Evolutionary conservation across 164 flowering plant species (phyloP).

Genomic region (grape (Vitis vinifera)): DNA sequence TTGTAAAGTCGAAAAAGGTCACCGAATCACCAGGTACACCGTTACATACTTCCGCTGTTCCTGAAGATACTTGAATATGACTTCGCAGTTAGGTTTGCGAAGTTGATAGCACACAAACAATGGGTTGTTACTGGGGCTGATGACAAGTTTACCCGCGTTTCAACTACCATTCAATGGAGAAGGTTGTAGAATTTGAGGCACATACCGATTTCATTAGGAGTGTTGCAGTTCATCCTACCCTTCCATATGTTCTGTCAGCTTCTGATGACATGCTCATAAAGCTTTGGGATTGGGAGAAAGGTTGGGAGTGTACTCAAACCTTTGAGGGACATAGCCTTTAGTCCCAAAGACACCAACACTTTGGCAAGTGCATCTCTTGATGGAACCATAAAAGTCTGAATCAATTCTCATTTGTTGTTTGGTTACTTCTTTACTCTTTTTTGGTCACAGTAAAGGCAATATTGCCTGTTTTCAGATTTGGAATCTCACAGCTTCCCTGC

Average conservation of each 20-base stretch:
- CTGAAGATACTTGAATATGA: not conserved
- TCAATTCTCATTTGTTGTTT: not conserved
- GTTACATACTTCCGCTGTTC: too few species aligned
- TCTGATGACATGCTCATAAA: conserved; percentile 44
- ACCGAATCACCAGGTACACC: conserved; percentile 29
- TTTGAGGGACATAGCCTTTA: conserved; percentile 33
- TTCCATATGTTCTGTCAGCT: conserved; percentile 38
- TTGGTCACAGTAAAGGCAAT: too few species aligned
- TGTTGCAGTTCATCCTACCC: conserved; percentile 45
- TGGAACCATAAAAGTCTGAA: conserved; percentile 30
- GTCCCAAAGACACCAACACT: conserved; percentile 27
- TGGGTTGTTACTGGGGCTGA: conserved; percentile 43
- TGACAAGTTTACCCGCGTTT: conserved; percentile 36
- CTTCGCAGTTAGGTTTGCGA: conserved; percentile 29
- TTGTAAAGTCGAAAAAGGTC: conserved; percentile 28
- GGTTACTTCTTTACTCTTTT: too few species aligned
- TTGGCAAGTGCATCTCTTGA: conserved; percentile 41
- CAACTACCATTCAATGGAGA: conserved; percentile 29
- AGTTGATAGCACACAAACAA: conserved; percentile 29
- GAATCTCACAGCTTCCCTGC: conserved; percentile 38
- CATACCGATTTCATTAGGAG: conserved; percentile 40
- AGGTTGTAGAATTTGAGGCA: conserved; percentile 29
- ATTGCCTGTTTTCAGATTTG: conserved; percentile 26
- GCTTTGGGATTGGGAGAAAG: conserved; percentile 57
- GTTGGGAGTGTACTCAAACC: conserved; percentile 22